phyloP scores from a whole-genome alignment of 2,329 filamentous ascomycete species.

The Dryadomyces quercus-mongolicae region DNA sequence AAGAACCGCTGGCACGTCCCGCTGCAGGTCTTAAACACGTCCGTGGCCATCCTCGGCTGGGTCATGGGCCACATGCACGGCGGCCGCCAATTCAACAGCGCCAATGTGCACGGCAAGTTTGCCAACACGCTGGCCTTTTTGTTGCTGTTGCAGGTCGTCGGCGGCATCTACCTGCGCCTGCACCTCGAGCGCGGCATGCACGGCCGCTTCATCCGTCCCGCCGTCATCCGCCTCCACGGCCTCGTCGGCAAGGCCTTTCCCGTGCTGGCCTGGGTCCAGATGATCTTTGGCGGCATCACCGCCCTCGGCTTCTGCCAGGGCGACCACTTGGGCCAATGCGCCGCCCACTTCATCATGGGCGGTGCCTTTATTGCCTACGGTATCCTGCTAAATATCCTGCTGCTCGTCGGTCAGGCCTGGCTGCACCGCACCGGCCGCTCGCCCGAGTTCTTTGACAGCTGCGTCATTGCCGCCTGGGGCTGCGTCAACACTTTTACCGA shows the following conservation, averaged over 20 bases:
- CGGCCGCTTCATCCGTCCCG: slow-evolving; percentile 55
- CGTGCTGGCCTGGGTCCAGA: slow-evolving; percentile 78
- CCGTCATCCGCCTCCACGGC: slow-evolving; percentile 63
- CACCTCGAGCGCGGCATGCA: slow-evolving; percentile 74
- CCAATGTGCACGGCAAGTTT: slow-evolving; percentile 72
- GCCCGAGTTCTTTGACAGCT: slow-evolving; percentile 93
- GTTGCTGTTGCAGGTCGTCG: slow-evolving; percentile 59
- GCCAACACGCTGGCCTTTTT: slow-evolving; percentile 71
- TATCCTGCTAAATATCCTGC: slow-evolving; percentile 71
- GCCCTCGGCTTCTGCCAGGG: slow-evolving; percentile 83
- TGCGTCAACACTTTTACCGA: slow-evolving; percentile 98
- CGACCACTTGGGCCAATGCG: slow-evolving; percentile 84
- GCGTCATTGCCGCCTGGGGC: slow-evolving; percentile 87
- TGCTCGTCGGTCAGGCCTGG: slow-evolving; percentile 84
- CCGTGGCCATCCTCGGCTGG: slow-evolving; percentile 71
- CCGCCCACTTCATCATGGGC: slow-evolving; percentile 98
- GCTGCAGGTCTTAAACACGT: slow-evolving; percentile 61
- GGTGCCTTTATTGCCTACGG: slow-evolving; percentile 92
- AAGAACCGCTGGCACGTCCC: slow-evolving; percentile 93
- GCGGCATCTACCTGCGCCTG: slow-evolving; percentile 80
- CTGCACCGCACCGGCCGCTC: slow-evolving; percentile 69
- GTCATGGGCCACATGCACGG: slow-evolving; percentile 85
- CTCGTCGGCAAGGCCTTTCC: slow-evolving; percentile 81
- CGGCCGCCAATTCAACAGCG: slow-evolving; percentile 66
- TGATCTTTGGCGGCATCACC: slow-evolving; percentile 92